Base-by-base conservation (phyloP, 306 rosid genomes). In the Ormosia semicastrata region DNA sequence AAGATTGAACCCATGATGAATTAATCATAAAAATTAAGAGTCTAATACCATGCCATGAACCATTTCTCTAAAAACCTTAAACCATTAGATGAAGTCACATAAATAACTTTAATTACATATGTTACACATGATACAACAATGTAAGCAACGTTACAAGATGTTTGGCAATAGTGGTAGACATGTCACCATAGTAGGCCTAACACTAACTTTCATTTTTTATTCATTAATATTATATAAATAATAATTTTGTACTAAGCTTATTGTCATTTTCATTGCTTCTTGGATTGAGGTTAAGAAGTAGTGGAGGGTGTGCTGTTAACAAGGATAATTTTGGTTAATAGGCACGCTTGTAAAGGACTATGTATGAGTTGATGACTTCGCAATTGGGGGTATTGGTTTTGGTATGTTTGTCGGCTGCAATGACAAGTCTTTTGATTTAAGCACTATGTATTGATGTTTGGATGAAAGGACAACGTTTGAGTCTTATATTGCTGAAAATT, bases 221-320 rank as follows among this genome's bases (percentile, higher is more conserved):
- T 5, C 56, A 34, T 33, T 36, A 17, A 44, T 8, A 3, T 24
- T 69, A 4, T 24, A 39, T 29, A 7, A 15, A 75, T 24, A 24
- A 24, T 32, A 47, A 41, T 15, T 59, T 10, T 43, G 5, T 44
- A 30, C n/a, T 8, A 34, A n/a, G 52, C 15, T 13, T 47, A 50
- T 10, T 5, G 57, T 30, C 60, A 52, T 75, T 56, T 53, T 44
- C 59, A 41, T 15, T 13, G 50, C 43, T 2, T 63, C 66, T 59
- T 68, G 69, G 74, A 36, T 59, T 59, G 81, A 32, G 73, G 24
- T 58, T 0, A 24, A 24, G 79, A 60, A 77, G 66, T 77, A 83
- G 90, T 89, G 92, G 92, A 69, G 36, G 46, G 13, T 82, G 87
- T 71, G 90, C 85, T 81, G 89, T 59, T 62, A 24, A 70, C 29